phyloP scores from a whole-genome alignment of 78 protist species.

The Dictyostelium capitatum region DNA sequence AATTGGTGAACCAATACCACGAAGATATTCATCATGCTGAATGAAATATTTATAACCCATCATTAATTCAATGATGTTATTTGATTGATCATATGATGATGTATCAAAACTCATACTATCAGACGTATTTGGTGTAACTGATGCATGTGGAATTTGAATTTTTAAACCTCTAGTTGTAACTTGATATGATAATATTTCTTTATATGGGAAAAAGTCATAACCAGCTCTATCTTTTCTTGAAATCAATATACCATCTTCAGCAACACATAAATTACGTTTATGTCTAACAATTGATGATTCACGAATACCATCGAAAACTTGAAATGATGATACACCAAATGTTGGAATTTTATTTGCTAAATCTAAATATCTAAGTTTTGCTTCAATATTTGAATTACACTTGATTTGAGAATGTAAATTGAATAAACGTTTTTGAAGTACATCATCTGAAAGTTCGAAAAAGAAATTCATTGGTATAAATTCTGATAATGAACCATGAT shows the following conservation, averaged over 20 bases:
- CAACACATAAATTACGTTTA: constrained; percentile 41
- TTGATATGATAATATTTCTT: not conserved
- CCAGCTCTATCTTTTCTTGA: constrained; percentile 65
- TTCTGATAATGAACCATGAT: constrained; percentile 41
- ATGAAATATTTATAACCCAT: constrained; percentile 61
- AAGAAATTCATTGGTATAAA: constrained; percentile 41
- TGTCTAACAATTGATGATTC: constrained; percentile 13
- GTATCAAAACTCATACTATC: constrained; percentile 60
- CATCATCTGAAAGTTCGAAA: constrained; percentile 37
- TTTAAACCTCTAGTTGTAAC: constrained; percentile 65
- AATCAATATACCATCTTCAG: constrained; percentile 54
- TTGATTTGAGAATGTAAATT: constrained; percentile 55
- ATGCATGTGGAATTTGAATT: constrained; percentile 44
- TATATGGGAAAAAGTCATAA: constrained; percentile 39
- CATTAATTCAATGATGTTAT: constrained; percentile 56
- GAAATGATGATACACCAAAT: constrained; percentile 62
- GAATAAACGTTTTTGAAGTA: constrained; percentile 59
- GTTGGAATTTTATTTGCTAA: constrained; percentile 77
- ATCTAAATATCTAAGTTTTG: constrained; percentile 62
- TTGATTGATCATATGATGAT: constrained; percentile 60
- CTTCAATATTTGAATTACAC: constrained; percentile 52
- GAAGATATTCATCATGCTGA: constrained; percentile 37
- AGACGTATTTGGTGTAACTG: constrained; percentile 42
- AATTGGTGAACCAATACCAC: constrained; percentile 46
- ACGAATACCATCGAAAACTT: constrained; percentile 35